phyloP scores from a whole-genome alignment of 768 basidiomycete species.

The Mycena floridula region DNA sequence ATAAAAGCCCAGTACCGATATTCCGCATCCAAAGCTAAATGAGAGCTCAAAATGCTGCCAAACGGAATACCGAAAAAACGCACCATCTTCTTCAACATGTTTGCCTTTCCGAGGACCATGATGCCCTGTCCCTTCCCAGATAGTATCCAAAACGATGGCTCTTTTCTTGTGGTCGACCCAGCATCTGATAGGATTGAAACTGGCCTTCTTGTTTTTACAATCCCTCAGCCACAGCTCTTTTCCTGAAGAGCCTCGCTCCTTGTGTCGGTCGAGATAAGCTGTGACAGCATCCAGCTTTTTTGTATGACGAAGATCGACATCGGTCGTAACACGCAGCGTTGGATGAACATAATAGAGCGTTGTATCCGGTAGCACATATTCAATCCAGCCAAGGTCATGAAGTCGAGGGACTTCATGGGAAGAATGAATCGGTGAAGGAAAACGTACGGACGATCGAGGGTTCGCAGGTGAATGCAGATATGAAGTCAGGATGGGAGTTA shows the following conservation, averaged over 20 bases:
- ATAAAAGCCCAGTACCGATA: slow-evolving; percentile 81
- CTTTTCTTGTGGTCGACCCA: slow-evolving; percentile 67
- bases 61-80: no score
- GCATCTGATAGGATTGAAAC: slow-evolving; percentile 33
- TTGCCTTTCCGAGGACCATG: slow-evolving; percentile 20
- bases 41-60: no score
- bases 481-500: slow-evolving; percentile 10
- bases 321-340: slow-evolving; percentile 57
- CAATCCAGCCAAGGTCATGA: slow-evolving; percentile 65
- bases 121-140: slow-evolving; percentile 22
- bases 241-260: slow-evolving; percentile 19
- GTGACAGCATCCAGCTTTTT: slow-evolving; percentile 43
- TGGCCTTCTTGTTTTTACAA: slow-evolving; percentile 21
- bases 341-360: slow-evolving; percentile 66
- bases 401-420: slow-evolving; percentile 25
- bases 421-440: slow-evolving; percentile 11
- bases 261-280: slow-evolving; percentile 34
- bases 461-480: slow-evolving; percentile 6
- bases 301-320: slow-evolving; percentile 56
- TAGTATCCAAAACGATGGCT: slow-evolving; percentile 41
- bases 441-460: slow-evolving; percentile 15
- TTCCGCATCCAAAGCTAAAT: slow-evolving; percentile 63
- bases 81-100: slow-evolving; percentile 31
- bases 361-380: slow-evolving; percentile 70
- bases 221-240: slow-evolving; percentile 61